These are phyloP conservation scores for Lojkania enalia DNA, from an alignment of 2,329 filamentous ascomycete species.

Conservation along the genomic window DNA sequence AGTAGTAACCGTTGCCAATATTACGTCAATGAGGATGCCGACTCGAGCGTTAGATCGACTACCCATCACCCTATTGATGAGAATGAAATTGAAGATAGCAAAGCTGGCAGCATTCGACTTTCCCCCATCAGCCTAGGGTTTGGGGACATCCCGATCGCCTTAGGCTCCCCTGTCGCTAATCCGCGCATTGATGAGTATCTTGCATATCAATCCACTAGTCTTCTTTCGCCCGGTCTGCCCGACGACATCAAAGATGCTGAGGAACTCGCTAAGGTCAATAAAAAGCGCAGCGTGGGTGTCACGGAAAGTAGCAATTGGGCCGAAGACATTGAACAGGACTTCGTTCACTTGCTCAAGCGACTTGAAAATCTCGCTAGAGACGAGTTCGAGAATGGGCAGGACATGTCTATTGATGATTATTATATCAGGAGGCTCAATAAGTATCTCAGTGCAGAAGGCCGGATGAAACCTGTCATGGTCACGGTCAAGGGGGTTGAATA, in stretches of 20 bases:
- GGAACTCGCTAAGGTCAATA: neutral
- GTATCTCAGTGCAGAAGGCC: conserved; percentile 20
- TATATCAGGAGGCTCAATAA: conserved; percentile 29
- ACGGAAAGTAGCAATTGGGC: conserved; percentile 41
- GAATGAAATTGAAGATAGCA: conserved; percentile 17
- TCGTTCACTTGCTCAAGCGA: conserved; percentile 26
- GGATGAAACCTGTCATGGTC: conserved; percentile 2
- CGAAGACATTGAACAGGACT: conserved; percentile 32
- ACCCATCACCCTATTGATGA: conserved; percentile 21
- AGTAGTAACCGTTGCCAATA: conserved; percentile 18
- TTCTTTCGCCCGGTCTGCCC: neutral
- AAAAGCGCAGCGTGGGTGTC: conserved; percentile 28
- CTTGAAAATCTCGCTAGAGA: conserved; percentile 42
- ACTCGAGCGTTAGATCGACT: conserved; percentile 25
- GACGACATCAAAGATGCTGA: neutral
- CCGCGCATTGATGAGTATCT: conserved; percentile 35
- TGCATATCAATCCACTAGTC: neutral
- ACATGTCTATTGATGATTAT: conserved; percentile 27
- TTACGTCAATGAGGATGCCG: conserved; percentile 12
- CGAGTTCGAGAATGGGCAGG: conserved; percentile 22
- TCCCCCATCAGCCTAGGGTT: conserved; percentile 3
- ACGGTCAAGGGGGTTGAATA: neutral
- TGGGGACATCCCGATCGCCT: conserved; percentile 25
- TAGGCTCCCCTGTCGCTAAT: conserved; percentile 32
- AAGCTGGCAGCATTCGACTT: conserved; percentile 9